These are phyloP conservation scores for Epichloe sp. DNA, from an alignment of 2,329 filamentous ascomycete species.

Conservation along the genomic window DNA sequence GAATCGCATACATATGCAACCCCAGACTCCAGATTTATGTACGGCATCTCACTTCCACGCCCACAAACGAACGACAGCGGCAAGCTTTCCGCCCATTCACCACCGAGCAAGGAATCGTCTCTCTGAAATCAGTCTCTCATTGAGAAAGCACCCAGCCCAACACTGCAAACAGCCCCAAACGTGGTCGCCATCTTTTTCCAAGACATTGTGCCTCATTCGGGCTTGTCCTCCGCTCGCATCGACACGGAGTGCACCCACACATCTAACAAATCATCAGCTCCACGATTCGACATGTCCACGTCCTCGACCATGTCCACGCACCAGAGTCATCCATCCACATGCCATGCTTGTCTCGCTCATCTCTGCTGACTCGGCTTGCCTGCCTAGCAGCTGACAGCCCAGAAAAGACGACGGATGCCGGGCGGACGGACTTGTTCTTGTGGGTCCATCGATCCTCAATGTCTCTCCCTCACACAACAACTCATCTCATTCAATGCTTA, in stretches of 20 bases:
- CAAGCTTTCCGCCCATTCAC: not conserved
- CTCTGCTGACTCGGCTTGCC: slow-evolving; percentile 3
- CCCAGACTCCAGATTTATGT: not conserved
- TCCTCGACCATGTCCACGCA: not conserved
- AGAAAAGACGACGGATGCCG: not conserved
- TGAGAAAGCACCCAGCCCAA: not conserved
- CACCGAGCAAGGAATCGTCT: not conserved
- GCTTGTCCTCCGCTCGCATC: not conserved
- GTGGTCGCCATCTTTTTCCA: not conserved
- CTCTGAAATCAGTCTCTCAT: not conserved
- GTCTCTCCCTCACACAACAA: slow-evolving; percentile 4
- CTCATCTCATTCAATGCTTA: slow-evolving; percentile 2
- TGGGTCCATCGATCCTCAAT: slow-evolving; percentile 4
- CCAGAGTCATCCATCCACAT: slow-evolving; percentile 1
- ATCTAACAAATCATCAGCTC: not conserved
- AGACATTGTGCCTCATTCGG: not conserved
- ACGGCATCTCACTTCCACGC: not conserved
- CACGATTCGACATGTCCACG: not conserved
- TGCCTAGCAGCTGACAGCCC: not conserved
- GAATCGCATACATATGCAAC: not conserved
- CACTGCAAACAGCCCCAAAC: not conserved
- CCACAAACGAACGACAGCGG: not conserved
- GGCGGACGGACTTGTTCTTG: not conserved
- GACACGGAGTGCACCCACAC: not conserved
- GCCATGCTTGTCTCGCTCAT: not conserved